Evolutionary conservation across 2,329 filamentous ascomycete species (phyloP), one percentile per base, ranked within the genome.

Genomic region (Hyphodiscus sp.): DNA sequence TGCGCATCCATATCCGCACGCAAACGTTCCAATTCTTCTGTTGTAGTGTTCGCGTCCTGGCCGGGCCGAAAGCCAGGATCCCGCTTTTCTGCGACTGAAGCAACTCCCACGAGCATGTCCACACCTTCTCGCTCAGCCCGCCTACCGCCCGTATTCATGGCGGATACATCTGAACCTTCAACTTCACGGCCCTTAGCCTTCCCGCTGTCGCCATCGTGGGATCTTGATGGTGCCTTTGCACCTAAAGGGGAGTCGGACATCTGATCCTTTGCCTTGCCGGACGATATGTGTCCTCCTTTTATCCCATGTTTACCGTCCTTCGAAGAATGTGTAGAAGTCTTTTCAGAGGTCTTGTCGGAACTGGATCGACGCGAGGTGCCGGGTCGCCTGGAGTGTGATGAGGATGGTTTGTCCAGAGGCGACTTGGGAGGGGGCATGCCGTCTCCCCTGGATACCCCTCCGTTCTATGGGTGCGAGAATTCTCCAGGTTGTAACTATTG

Each of bases 1-100:
- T 79, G 75, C 42, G 67, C 65, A 61, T 68, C 64, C 60, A 69
- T 63, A 29, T 66, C 66, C 33, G 61, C 61, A 44, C 66, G 58
- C 20, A 69, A 50, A 16, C 66, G 62, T 48, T 69, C 64, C 9
- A 68, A 52, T 50, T 69, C 67, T 41, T 62, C 63, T 8, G 58
- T 48, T 41, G 61, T 59, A 20, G 56, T 56, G n/a, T 43, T 54
- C 41, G 45, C 51, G 23, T 20, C 58, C 41, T 20, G 41, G 29
- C 45, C 47, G 53, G 16, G 30, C 48, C 10, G 11, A 26, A 18
- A 8, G 51, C 26, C 47, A 33, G 38, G 46, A 18, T 26, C 38
- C 45, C 9, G 30, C 9, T 41, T 38, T 38, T 18, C 46, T 41
- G 42, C 20, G 43, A 19, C n/a, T 18, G n/a, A 9, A 49, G 47